phyloP scores from a whole-genome alignment of 2,329 filamentous ascomycete species.

The Aureobasidium leucospermi region DNA sequence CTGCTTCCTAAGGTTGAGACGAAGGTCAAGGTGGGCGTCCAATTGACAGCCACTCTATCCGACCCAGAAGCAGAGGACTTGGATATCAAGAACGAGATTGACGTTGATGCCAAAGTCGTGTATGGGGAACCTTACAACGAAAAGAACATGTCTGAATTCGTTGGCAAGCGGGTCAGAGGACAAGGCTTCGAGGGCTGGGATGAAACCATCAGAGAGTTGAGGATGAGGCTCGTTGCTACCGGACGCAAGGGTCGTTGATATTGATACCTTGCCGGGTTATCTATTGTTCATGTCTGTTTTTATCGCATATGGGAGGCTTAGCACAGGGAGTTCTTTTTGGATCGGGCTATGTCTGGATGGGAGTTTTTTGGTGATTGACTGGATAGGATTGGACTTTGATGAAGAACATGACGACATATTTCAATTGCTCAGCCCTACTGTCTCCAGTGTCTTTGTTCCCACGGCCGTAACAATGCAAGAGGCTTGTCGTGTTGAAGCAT shows the following conservation, averaged over 20 bases:
- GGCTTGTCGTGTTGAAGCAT: too few relatives aligned
- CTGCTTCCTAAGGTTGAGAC: slow-evolving; percentile 59
- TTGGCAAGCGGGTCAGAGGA: slow-evolving; percentile 45
- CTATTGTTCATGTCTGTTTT: background rate
- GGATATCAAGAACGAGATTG: slow-evolving; percentile 37
- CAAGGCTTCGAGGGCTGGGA: slow-evolving; percentile 34
- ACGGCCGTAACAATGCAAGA: background rate
- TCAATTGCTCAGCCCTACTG: background rate
- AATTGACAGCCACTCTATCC: slow-evolving; percentile 42
- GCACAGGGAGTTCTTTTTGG: background rate
- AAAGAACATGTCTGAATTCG: slow-evolving; percentile 65
- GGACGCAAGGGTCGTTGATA: slow-evolving; percentile 33
- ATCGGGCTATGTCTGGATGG: background rate
- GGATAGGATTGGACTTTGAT: background rate
- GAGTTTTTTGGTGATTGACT: background rate
- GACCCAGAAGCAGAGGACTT: slow-evolving; percentile 48
- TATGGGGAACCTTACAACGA: slow-evolving; percentile 76
- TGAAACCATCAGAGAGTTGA: slow-evolving; percentile 37
- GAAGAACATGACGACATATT: background rate
- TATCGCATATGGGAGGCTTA: background rate
- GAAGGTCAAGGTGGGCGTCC: slow-evolving; percentile 58
- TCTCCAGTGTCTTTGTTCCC: background rate
- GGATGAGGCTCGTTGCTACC: slow-evolving; percentile 35
- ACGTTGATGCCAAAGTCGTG: slow-evolving; percentile 51
- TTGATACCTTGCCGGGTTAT: background rate